These are phyloP conservation scores for Podospora pseudocomata DNA, from an alignment of 495 filamentous ascomycete species.

Conservation along the genomic window DNA sequence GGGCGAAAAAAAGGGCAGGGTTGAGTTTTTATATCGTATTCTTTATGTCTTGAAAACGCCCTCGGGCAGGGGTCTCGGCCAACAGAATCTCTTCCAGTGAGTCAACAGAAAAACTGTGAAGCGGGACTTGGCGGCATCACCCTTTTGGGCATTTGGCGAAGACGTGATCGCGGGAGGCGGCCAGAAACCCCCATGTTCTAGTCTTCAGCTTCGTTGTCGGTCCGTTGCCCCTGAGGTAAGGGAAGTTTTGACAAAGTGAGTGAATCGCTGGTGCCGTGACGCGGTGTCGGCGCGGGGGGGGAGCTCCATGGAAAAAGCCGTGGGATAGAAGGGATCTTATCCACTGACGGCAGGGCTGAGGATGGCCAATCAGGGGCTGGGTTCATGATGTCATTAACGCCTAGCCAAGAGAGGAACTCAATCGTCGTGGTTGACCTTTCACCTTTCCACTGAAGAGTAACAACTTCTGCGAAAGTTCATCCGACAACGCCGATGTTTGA, in stretches of 20 bases:
- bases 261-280: background rate
- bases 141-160: background rate
- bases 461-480: background rate
- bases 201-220: background rate
- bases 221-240: background rate
- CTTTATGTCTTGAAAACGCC: background rate
- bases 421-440: background rate
- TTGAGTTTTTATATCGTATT: background rate
- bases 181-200: background rate
- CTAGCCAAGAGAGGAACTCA: background rate
- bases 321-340: background rate
- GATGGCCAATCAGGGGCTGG: background rate
- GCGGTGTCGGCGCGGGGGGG: background rate
- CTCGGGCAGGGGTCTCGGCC: background rate
- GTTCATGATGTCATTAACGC: background rate
- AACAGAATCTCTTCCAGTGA: background rate
- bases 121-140: conserved; percentile 1
- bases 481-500: background rate
- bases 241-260: no score
- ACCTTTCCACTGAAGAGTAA: background rate
- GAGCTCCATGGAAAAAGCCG: background rate
- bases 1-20: background rate
- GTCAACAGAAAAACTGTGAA: background rate
- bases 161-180: background rate
- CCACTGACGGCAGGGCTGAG: background rate